These are phyloP conservation scores for Lasiosphaeris hirsuta DNA, from an alignment of 495 filamentous ascomycete species.

Conservation along the genomic window DNA sequence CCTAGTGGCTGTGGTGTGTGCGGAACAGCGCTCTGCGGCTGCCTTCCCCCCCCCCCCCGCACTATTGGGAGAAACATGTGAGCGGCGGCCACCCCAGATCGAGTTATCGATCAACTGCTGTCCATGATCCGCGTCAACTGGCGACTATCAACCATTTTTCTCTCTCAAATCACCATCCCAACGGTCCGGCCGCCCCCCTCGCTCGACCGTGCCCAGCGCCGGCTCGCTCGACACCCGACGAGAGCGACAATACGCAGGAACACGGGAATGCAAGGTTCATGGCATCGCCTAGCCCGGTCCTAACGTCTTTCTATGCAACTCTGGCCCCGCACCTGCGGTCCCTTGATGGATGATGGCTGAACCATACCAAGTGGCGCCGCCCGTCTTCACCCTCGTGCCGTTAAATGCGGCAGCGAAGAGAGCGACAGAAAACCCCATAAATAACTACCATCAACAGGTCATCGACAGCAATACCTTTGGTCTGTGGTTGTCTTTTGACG, in stretches of 20 bases:
- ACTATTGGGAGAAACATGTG: not conserved
- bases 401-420: constrained; percentile 19
- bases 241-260: not conserved
- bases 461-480: constrained; percentile 18
- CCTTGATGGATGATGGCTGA: constrained; percentile 11
- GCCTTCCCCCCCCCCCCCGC: not conserved
- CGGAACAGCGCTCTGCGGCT: too few species aligned
- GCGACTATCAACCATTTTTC: too few species aligned
- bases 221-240: not conserved
- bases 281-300: constrained; percentile 7
- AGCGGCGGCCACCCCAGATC: not conserved
- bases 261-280: constrained; percentile 11
- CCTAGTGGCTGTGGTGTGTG: too few species aligned
- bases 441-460: constrained; percentile 13
- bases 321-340: constrained; percentile 14
- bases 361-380: constrained; percentile 1
- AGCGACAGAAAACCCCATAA: constrained; percentile 13
- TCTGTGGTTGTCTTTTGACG: constrained; percentile 25
- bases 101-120: not conserved
- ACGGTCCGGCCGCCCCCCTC: constrained; percentile 2
- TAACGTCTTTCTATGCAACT: not conserved
- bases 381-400: constrained; percentile 21
- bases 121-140: too few species aligned
- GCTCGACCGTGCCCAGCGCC: not conserved
- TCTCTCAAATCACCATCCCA: not conserved